Evolutionary conservation across 345 rosid genomes (phyloP).

Genomic region (Pistacia vera): DNA sequence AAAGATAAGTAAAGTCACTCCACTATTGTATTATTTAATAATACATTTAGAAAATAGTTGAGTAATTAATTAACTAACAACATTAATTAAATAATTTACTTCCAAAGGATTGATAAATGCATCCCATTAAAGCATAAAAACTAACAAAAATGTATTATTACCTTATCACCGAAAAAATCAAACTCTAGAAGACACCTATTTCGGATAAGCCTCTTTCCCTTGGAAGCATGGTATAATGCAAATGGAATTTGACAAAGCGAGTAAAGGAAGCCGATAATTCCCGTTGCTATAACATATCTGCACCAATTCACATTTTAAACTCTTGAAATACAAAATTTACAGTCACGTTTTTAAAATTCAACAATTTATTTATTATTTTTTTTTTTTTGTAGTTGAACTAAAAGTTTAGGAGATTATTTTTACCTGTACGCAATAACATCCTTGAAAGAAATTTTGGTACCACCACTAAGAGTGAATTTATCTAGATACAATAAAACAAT

Average conservation of each 20-base stretch:
- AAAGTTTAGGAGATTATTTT: neutral
- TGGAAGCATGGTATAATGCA: conserved; percentile 18
- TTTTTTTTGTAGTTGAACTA: no score
- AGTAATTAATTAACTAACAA: no score
- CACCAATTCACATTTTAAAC: neutral
- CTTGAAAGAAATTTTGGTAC: neutral
- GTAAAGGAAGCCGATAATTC: conserved; percentile 11
- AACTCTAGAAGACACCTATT: conserved; percentile 17
- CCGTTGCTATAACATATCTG: conserved; percentile 25
- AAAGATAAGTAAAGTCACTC: no score
- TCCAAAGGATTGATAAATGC: no score
- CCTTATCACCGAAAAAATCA: conserved; percentile 30
- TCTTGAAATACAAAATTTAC: neutral
- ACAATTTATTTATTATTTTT: no score
- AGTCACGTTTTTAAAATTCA: neutral
- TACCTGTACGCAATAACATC: conserved; percentile 5
- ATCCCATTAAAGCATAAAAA: neutral
- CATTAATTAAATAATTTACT: no score
- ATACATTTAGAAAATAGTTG: no score
- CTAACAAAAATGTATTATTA: neutral
- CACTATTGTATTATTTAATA: no score
- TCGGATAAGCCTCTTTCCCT: conserved; percentile 13
- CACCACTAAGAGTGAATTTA: conserved; percentile 2
- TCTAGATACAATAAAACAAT: neutral
- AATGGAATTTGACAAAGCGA: conserved; percentile 19